phyloP scores from a whole-genome alignment of 2,329 filamentous ascomycete genomes.

The Leptosphaerulina australis region DNA sequence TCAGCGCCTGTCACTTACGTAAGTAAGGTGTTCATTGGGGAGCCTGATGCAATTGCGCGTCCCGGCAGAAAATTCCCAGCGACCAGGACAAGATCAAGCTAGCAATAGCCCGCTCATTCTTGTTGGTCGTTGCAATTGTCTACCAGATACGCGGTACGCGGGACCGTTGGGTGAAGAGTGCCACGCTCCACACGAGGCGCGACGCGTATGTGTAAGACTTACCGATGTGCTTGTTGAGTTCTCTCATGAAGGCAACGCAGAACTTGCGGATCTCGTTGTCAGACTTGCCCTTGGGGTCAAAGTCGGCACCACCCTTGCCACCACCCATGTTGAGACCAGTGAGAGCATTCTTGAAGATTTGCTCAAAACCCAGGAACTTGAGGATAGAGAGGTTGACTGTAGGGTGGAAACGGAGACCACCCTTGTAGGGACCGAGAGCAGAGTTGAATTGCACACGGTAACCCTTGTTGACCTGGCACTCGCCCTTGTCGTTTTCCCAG shows the following conservation, averaged over 20 bases:
- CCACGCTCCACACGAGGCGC: constrained; percentile 19
- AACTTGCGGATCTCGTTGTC: constrained; percentile 98
- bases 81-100: constrained; percentile 20
- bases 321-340: constrained; percentile 96
- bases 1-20: constrained; percentile 65
- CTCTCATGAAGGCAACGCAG: constrained; percentile 94
- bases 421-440: constrained; percentile 96
- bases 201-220: constrained; percentile 20
- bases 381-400: constrained; percentile 78
- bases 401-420: constrained; percentile 92
- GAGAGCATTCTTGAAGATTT: constrained; percentile 99
- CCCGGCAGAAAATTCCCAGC: constrained; percentile 3
- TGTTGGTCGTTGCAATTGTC: constrained; percentile 16
- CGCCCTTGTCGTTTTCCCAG: constrained; percentile 93
- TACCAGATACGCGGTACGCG: constrained; percentile 21
- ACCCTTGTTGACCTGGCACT: constrained; percentile 89
- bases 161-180: constrained; percentile 19
- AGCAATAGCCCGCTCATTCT: constrained; percentile 19
- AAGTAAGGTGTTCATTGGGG: constrained; percentile 48
- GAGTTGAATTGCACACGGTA: constrained; percentile 99
- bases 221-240: constrained; percentile 88
- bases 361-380: constrained; percentile 99
- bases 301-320: constrained; percentile 97
- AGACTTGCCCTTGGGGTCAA: constrained; percentile 98
- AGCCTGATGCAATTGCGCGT: constrained; percentile 5